Percentiles rank a stretch among this genome's conserved stretches.
Evolutionary conservation across 768 basidiomycete genomes (phyloP).

Genomic region (Vararia minispora): DNA sequence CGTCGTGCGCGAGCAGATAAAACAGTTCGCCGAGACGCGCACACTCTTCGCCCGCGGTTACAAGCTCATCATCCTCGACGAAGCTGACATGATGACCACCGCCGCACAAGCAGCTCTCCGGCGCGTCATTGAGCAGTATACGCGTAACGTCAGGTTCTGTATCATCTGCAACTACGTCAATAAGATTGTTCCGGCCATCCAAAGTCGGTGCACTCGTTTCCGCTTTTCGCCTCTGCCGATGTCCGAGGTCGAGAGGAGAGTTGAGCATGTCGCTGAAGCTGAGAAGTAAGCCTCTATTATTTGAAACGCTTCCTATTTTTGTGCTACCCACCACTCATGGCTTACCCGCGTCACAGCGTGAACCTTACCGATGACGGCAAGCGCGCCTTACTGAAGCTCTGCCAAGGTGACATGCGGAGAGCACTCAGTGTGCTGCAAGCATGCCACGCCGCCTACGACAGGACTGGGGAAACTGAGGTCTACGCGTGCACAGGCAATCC

Average conservation of each 20-base stretch:
- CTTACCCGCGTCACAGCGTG: conserved; percentile 39
- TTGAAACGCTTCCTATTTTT: too few relatives aligned
- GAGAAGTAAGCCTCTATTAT: conserved; percentile 53
- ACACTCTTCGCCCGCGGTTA: conserved; percentile 87
- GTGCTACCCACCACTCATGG: not conserved
- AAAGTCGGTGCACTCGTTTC: conserved; percentile 96
- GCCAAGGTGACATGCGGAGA: conserved; percentile 94
- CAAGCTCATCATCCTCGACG: conserved; percentile 96
- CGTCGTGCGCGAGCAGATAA: conserved; percentile 97
- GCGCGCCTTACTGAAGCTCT: conserved; percentile 85
- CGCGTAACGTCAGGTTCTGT: conserved; percentile 97
- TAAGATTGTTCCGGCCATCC: conserved; percentile 97
- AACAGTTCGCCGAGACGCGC: conserved; percentile 94
- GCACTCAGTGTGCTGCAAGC: conserved; percentile 96
- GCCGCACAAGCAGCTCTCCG: conserved; percentile 94
- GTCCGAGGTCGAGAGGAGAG: conserved; percentile 71
- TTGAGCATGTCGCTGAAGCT: conserved; percentile 66
- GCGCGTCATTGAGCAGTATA: conserved; percentile 97
- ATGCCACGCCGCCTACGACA: conserved; percentile 93
- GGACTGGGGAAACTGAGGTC: conserved; percentile 79
- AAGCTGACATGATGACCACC: conserved; percentile 99
- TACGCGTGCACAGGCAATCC: conserved; percentile 97
- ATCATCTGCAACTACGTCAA: conserved; percentile 99
- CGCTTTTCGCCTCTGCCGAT: conserved; percentile 90
- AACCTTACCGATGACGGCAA: conserved; percentile 81